Evolutionary conservation across 495 filamentous ascomycete genomes (phyloP), one percentile per base, ranked within the genome.

Genomic region (Diplogelasinospora grovesii): DNA sequence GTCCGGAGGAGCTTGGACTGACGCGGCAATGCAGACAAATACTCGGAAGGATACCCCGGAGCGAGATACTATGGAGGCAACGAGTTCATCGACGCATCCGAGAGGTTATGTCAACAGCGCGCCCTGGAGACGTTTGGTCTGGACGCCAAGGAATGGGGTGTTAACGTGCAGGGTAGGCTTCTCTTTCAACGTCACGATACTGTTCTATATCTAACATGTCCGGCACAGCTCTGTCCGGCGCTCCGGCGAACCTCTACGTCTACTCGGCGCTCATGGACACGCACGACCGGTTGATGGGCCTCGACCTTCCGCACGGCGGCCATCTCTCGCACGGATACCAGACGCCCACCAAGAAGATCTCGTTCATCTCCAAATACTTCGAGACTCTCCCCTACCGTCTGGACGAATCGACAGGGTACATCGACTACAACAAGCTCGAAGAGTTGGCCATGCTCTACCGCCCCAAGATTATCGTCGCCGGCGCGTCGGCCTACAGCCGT

Each of bases 321-420:
- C 92, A 98, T 65, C 74, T 98, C 26, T 97, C 92, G 11, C 92
- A 98, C 62, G 92, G 92, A 36, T 98, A 98, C 66, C 92, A 98
- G 64, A 96, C 83, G 9, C 89, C 93, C 2, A 89, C 85, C 29
- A 97, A 96, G 73, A 98, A 98, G 74, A 96, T 98, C 52, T 97
- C 92, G 11, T 85, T 85, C 51, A 83, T 98, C 41, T 97, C 92
- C 29, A 96, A 96, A 63, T 98, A 98, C 68, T 98, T 97, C 56
- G 92, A 98, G 71, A 97, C 93, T 4, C 61, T 98, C 9, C 92
- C 92, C 2, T 98, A 98, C 68, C 79, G 87, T 20, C 75, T 98
- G 19, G 81, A 98, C 49, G 86, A 90, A 63, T 72, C 75, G 22
- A 97, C 92, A 5, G 93, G 92, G 33, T 63, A 90, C 41, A 97